Conservation (phyloP, 169 alveolate genomes). For the Cryptosporidium meleagridis region DNA sequence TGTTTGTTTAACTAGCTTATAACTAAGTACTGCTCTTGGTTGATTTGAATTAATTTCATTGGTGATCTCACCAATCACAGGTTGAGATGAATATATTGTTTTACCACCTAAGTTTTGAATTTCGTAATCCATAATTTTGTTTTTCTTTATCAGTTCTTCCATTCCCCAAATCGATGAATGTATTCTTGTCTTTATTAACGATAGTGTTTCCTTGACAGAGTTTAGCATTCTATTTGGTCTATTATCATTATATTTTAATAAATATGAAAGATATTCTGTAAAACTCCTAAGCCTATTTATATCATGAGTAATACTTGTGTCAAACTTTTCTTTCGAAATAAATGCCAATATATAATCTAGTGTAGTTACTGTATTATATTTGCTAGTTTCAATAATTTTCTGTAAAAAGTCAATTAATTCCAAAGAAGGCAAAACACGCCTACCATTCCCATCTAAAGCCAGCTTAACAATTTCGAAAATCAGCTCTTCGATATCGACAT, state of each 20-base stretch:
- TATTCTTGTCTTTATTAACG: neutral
- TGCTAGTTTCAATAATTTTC: slow-evolving; percentile 1
- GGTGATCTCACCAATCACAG: neutral
- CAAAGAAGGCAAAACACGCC: slow-evolving; percentile 3
- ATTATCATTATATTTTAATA: neutral
- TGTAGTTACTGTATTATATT: slow-evolving; percentile 37
- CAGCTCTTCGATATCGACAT: slow-evolving; percentile 1
- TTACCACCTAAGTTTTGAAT: neutral
- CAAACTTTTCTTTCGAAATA: slow-evolving; percentile 5
- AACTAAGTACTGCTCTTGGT: slow-evolving; percentile 22
- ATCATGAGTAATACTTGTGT: slow-evolving; percentile 4
- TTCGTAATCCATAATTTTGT: neutral
- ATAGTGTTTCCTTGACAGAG: neutral
- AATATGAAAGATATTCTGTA: slow-evolving; percentile 1
- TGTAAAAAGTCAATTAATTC: slow-evolving; percentile 29
- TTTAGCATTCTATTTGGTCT: neutral
- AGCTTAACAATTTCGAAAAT: slow-evolving; percentile 1
- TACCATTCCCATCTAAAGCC: neutral
- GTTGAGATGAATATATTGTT: slow-evolving; percentile 11
- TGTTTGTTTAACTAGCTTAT: neutral
- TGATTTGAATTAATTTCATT: slow-evolving; percentile 3
- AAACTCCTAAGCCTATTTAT: neutral
- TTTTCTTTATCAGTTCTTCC: neutral
- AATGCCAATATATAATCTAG: slow-evolving; percentile 29
- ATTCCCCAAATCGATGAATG: slow-evolving; percentile 14